Percentiles rank a stretch among this genome's conserved stretches.
These are phyloP conservation scores for Linderina pennispora DNA, from an alignment of 192 early-diverging fungal species.

Conservation along the genomic window DNA sequence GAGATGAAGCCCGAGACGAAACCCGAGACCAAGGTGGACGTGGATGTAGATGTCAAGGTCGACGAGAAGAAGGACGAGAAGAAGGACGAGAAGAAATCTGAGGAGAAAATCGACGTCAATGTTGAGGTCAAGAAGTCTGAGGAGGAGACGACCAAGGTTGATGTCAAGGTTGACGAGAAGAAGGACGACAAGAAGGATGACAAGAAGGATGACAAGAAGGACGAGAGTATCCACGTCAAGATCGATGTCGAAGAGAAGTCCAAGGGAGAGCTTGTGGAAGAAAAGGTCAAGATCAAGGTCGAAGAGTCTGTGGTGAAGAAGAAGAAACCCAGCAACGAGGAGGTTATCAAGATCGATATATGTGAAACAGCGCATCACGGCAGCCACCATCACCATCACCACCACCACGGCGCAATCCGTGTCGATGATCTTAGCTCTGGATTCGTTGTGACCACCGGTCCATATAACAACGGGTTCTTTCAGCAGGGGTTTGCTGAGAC, in stretches of 20 bases:
- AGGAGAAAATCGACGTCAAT: constrained; percentile 1
- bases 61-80: constrained; percentile 5
- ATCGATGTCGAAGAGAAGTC: constrained; percentile 8
- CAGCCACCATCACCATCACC: neutral
- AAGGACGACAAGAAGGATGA: constrained; percentile 9
- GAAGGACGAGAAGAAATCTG: no score
- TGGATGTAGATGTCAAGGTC: constrained; percentile 5
- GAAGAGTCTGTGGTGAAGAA: neutral
- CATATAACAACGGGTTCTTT: constrained; percentile 37
- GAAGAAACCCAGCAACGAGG: constrained; percentile 3
- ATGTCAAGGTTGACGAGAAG: neutral
- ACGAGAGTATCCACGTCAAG: constrained; percentile 7
- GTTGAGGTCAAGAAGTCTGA: constrained; percentile 2
- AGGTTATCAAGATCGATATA: constrained; percentile 1
- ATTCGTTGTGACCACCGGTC: constrained; percentile 3
- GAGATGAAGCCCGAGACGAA: no score
- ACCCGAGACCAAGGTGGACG: neutral
- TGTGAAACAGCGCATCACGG: no score
- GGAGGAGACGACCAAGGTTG: neutral
- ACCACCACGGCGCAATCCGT: constrained; percentile 4
- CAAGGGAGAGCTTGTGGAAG: constrained; percentile 19
- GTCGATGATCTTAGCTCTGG: constrained; percentile 10
- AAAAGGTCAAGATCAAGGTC: neutral
- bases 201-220: neutral
- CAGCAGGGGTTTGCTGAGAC: constrained; percentile 35